Base-by-base conservation (phyloP, 805 yeast species). In the Candida germanica region DNA sequence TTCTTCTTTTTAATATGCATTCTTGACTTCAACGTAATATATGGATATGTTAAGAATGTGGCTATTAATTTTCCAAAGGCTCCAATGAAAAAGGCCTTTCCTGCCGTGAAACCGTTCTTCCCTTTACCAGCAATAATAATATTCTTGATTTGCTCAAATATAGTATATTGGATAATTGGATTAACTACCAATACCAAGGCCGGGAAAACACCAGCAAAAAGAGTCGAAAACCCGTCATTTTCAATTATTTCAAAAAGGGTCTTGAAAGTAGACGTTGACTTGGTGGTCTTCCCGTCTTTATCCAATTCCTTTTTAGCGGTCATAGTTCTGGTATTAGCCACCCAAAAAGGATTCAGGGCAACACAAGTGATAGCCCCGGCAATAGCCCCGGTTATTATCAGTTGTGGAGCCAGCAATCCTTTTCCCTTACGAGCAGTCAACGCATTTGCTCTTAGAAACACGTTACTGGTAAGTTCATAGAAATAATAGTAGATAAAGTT, bases 311-410 rank as follows among this genome's bases (percentile, higher is more conserved):
- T 60, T 43, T 61, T 59, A 38, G 61, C 55, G 34, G 89, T 87
- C 49, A 94, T 85, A 75, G 83, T 79, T 53, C 96, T 74, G 3
- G 97, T 88, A 56, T 88, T 88, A 29, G 94, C 93, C 29, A 88
- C 95, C 97, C 97, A 88, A 48, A 87, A 79, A 16, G 97, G 97
- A 58, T 88, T 88, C 9, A 95, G 80, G 8, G 80, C 71, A 14
- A 84, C 65, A 33, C 88, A 84, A 3, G 96, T 87, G 25, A 87
- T 75, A 7, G 88, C 75, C 0, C 97, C 96, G 2, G 96, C 95
- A 51, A 86, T 69, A 1, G 93, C 82, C 18, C 97, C 95, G 2
- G 88, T 80, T 5, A 72, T 41, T 49, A 87, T 81, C 36, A 87
- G 75, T 59, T 87, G 88, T 4, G 69, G 35, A 1, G 94, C 79